Conservation (phyloP, 2,329 filamentous ascomycete genomes). For the Didymella exigua region DNA sequence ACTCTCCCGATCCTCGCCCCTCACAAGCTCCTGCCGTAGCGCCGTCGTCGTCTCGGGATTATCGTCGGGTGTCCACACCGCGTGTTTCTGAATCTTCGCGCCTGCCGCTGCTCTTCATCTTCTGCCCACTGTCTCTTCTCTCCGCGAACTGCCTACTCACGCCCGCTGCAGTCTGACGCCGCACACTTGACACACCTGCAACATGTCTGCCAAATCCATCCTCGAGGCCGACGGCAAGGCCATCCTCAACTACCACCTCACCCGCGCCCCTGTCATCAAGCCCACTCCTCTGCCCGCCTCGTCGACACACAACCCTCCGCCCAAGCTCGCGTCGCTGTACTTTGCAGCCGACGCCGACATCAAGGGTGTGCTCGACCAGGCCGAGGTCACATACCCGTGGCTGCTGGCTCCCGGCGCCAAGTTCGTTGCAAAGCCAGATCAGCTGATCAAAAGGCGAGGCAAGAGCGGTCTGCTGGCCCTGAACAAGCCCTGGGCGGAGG, state of each 20-base stretch:
- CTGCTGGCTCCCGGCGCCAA: conserved; percentile 80
- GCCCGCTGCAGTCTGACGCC: conserved; percentile 27
- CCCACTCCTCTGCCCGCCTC: conserved; percentile 86
- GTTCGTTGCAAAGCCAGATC: conserved; percentile 99
- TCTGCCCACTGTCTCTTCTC: conserved; percentile 15
- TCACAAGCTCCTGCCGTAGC: conserved; percentile 17
- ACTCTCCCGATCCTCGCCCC: conserved; percentile 24
- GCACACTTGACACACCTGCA: conserved; percentile 39
- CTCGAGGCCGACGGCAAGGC: conserved; percentile 99
- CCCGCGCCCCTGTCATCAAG: conserved; percentile 96
- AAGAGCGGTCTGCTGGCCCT: conserved; percentile 96
- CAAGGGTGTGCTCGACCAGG: conserved; percentile 86
- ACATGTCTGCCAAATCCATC: conserved; percentile 96
- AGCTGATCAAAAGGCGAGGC: conserved; percentile 99
- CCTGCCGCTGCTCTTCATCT: conserved; percentile 19
- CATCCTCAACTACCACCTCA: conserved; percentile 99
- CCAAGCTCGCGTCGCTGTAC: conserved; percentile 88
- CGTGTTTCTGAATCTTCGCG: conserved; percentile 19
- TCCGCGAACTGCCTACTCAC: conserved; percentile 30
- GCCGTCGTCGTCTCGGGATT: conserved; percentile 23
- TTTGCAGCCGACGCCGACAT: conserved; percentile 89
- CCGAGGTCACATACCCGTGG: conserved; percentile 97
- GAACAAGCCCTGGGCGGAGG: conserved; percentile 97
- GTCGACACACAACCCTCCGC: conserved; percentile 87
- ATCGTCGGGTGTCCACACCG: conserved; percentile 23